These are phyloP conservation scores for Penicillium sp. DNA, from an alignment of 2,329 filamentous ascomycete genomes.

Conservation along the genomic window DNA sequence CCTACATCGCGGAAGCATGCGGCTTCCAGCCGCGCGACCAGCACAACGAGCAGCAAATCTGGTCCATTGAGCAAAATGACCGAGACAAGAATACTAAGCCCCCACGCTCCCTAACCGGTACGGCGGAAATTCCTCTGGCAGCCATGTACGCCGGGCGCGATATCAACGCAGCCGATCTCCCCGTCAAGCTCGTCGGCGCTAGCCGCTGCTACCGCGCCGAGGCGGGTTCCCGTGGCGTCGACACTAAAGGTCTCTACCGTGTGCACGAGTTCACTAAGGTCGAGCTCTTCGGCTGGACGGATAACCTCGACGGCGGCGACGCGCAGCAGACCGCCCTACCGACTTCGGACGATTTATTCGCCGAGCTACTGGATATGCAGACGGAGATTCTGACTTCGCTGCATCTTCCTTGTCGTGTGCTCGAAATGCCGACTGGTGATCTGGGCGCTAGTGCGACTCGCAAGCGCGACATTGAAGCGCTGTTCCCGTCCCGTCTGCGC, in stretches of 20 bases:
- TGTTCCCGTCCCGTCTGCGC: slow-evolving; percentile 72
- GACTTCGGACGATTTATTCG: slow-evolving; percentile 56
- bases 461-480: slow-evolving; percentile 91
- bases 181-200: slow-evolving; percentile 73
- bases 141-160: slow-evolving; percentile 77
- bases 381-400: slow-evolving; percentile 74
- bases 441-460: slow-evolving; percentile 81
- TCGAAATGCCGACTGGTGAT: slow-evolving; percentile 88
- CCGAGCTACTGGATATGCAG: slow-evolving; percentile 84
- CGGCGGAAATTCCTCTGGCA: slow-evolving; percentile 90
- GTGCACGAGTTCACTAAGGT: slow-evolving; percentile 99
- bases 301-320: slow-evolving; percentile 47
- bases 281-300: slow-evolving; percentile 91
- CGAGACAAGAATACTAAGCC: slow-evolving; percentile 61
- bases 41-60: slow-evolving; percentile 88
- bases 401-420: slow-evolving; percentile 76
- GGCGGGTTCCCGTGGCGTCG: slow-evolving; percentile 81
- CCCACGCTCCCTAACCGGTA: slow-evolving; percentile 73
- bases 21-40: slow-evolving; percentile 92
- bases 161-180: slow-evolving; percentile 63
- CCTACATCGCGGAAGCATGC: slow-evolving; percentile 82
- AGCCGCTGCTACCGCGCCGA: slow-evolving; percentile 96
- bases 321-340: slow-evolving; percentile 15
- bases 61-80: slow-evolving; percentile 65
- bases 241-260: slow-evolving; percentile 91